A percentile compares a stretch with the other conserved stretches of the same genome.
These are phyloP conservation scores for Coemansia sp. DNA, from an alignment of 192 early-diverging fungal species.

Conservation along the genomic window DNA sequence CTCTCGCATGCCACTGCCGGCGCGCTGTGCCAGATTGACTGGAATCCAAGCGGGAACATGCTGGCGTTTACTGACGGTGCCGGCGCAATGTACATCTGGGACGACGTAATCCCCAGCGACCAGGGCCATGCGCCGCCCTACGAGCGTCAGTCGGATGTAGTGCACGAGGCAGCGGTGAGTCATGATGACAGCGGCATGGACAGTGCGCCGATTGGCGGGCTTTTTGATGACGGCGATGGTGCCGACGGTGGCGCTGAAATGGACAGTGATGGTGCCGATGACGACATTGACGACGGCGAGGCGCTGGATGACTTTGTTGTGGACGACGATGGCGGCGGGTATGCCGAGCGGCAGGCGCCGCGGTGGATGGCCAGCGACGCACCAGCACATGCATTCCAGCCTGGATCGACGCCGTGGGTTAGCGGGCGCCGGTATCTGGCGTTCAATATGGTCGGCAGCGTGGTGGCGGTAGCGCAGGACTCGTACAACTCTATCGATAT, in stretches of 20 bases:
- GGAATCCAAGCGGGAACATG: constrained; percentile 68
- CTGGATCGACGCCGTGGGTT: constrained; percentile 71
- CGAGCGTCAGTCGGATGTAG: constrained; percentile 9
- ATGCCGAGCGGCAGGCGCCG: constrained; percentile 52
- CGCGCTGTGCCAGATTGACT: constrained; percentile 60
- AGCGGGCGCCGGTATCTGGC: constrained; percentile 66
- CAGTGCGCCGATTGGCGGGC: not conserved
- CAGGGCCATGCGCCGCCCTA: constrained; percentile 44
- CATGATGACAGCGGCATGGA: constrained; percentile 18
- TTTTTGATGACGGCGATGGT: constrained; percentile 11
- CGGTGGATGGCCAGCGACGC: constrained; percentile 20
- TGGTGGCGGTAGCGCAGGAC: constrained; percentile 70
- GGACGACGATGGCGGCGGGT: constrained; percentile 82
- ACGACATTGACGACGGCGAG: constrained; percentile 54
- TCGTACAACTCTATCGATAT: constrained; percentile 78
- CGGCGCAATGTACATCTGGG: constrained; percentile 61
- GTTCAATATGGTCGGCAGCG: constrained; percentile 82
- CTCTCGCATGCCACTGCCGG: constrained; percentile 33
- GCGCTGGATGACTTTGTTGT: constrained; percentile 83
- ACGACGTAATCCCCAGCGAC: constrained; percentile 55
- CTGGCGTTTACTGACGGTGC: constrained; percentile 59
- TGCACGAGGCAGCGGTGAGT: not conserved
- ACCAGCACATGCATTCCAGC: constrained; percentile 66
- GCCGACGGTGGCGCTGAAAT: constrained; percentile 12
- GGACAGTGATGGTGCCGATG: constrained; percentile 16